Base-by-base conservation (phyloP, 192 early-diverging fungal species). In the Allomyces arbusculus region DNA sequence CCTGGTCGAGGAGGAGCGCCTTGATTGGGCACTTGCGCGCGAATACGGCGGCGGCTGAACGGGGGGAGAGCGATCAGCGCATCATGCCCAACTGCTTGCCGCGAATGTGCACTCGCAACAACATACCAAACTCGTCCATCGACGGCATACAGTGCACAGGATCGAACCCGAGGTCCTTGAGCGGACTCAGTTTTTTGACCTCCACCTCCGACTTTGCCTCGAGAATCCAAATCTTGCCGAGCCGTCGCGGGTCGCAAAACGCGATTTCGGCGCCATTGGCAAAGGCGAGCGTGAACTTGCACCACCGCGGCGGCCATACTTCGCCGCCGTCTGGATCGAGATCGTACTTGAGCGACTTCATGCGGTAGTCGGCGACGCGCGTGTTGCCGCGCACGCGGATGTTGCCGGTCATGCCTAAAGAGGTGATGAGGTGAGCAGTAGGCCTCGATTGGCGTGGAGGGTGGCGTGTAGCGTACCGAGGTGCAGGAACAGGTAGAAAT, bases 161-260 rank as follows among this genome's bases (percentile, higher is more conserved):
- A 72, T 93, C 91, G 71, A 89, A 91, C 6, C 90, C 91, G 1
- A 91, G 79, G 45, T 78, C 78, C 22, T 71, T 75, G 23, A 92
- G 45, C 45, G 45, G 45, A 8, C 45, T 55, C 12, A 55, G 1
- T 28, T 28, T 4, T 4, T 28, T 28, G 26, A 28, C 26, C 1
- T 28, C 26, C 26, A 3, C 4, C 26, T 28, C 26, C 4, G 26
- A 28, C 26, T 28, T 28, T 1, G 26, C 26, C 26, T 28, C 26
- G 26, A 28, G 26, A 28, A 28, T 28, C 26, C 26, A 28, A 28
- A 92, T 74, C 11, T 82, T 72, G 16, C 80, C 85, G 14, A 92
- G 74, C 4, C 91, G 75, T 9, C 90, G 79, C 10, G 78, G 70
- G 69, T 92, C 90, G 4, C 78, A 75, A 45, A 89, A 89, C 2